Base-by-base conservation (phyloP, 1,139 yeast species). In the Saccharomyces hybrid region DNA sequence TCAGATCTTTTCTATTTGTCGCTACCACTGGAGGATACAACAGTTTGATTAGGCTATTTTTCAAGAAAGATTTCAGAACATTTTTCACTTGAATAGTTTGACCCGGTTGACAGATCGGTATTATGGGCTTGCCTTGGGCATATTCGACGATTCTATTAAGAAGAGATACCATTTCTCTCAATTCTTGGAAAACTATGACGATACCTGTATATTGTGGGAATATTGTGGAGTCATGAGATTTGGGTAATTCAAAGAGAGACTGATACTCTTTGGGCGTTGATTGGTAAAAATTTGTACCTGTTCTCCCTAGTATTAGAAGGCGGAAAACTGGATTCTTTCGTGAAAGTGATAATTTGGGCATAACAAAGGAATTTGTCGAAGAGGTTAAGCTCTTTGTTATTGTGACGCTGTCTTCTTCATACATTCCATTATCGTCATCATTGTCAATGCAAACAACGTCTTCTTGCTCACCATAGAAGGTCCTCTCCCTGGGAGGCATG, bases 321-420 rank as follows among this genome's bases (percentile, higher is more conserved):
- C 58, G 61, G 51, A 60, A 57, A 38, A 55, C 57, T 53, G 54
- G 59, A 21, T 57, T 55, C 42, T 55, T 60, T 47, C 59, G 58
- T 5, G 62, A 55, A 11, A 64, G 50, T 0, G 70, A 64, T 19
- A 67, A 52, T 54, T 62, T 67, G 9, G 71, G 71, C 71, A 68
- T 68, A n/a, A 68, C 64, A 54, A 67, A 66, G n/a, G 69, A 65
- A 24, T 31, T 31, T 31, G 60, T 60, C 11, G 69, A 63, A 8
- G 66, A 62, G 11, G 65, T 59, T 5, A 65, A 47, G 49, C 66
- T 64, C 47, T 60, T 61, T 8, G 64, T 62, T 8, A 65, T 55
- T 3, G 68, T 64, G 14, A 56, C 55, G 44, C 57, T 59, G 49
- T 61, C 65, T 48, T 62, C 64, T 21, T 61, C 63, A 11, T 59